Conservation (phyloP, 441 rosid genomes). For the Francoa sonchifolia region DNA sequence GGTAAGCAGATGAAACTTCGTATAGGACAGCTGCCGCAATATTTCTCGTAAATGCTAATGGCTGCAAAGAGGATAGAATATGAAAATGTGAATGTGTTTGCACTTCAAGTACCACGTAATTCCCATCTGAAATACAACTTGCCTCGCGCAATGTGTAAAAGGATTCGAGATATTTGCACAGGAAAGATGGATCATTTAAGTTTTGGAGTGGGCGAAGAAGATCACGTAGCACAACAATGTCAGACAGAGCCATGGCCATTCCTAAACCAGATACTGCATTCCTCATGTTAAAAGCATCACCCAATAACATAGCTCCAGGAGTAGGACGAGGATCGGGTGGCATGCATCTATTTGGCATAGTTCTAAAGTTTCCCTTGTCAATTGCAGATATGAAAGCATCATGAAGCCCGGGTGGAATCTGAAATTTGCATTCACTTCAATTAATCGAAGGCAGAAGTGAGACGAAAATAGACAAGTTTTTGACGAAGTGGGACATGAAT, state of each 20-base stretch:
- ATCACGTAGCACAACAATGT: slow-evolving; percentile 13
- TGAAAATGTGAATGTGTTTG: too few relatives aligned
- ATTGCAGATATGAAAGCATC: slow-evolving; percentile 7
- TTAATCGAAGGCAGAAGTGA: neutral
- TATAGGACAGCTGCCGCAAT: neutral
- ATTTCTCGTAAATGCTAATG: slow-evolving; percentile 1
- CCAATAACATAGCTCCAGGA: slow-evolving; percentile 11
- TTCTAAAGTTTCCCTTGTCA: slow-evolving; percentile 9
- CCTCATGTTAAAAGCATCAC: slow-evolving; percentile 14
- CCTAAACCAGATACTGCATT: slow-evolving; percentile 16
- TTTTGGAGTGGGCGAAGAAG: slow-evolving; percentile 9
- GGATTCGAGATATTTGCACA: slow-evolving; percentile 10
- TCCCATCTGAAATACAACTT: neutral
- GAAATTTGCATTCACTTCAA: neutral
- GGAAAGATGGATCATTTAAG: slow-evolving; percentile 1
- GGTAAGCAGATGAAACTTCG: neutral
- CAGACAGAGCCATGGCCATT: slow-evolving; percentile 16
- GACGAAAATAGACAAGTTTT: neutral
- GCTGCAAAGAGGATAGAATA: neutral
- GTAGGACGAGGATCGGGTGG: slow-evolving; percentile 10
- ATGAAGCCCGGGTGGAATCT: slow-evolving; percentile 12
- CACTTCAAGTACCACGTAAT: too few relatives aligned
- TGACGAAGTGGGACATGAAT: neutral
- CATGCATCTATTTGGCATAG: slow-evolving; percentile 14
- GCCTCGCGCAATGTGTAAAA: slow-evolving; percentile 15